Percentiles rank a stretch among this genome's conserved stretches.
These are phyloP conservation scores for Dendrostoma leiphaemia DNA, from an alignment of 2,329 filamentous ascomycete species.

Conservation along the genomic window DNA sequence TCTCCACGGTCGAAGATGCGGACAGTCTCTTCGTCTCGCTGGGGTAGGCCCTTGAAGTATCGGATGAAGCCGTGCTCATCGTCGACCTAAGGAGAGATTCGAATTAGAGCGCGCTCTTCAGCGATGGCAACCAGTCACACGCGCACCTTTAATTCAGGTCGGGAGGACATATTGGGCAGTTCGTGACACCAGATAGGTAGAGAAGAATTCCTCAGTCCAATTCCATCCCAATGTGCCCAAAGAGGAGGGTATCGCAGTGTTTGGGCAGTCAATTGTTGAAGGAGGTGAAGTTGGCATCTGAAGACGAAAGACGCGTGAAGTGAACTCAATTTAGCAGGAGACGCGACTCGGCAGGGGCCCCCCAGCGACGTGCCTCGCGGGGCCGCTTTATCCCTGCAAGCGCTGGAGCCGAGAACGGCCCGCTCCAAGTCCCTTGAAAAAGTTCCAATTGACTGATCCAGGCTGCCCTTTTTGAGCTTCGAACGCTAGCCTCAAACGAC, in stretches of 20 bases:
- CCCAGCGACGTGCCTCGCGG: background rate
- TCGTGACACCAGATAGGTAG: background rate
- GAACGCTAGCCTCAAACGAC: too few relatives aligned
- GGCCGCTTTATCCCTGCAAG: too few relatives aligned
- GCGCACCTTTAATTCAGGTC: slow-evolving; percentile 68
- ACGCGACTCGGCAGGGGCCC: slow-evolving; percentile 3
- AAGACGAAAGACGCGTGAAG: slow-evolving; percentile 3
- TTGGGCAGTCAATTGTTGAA: too few relatives aligned
- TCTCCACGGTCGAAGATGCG: slow-evolving; percentile 93
- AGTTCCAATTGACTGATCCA: slow-evolving; percentile 12
- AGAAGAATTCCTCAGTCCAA: background rate
- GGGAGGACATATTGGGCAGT: slow-evolving; percentile 59
- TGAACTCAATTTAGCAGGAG: slow-evolving; percentile 2
- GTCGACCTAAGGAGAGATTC: slow-evolving; percentile 63
- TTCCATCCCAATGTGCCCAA: slow-evolving; percentile 1
- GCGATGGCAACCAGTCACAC: slow-evolving; percentile 6
- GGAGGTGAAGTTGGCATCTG: too few relatives aligned
- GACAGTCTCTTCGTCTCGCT: slow-evolving; percentile 70
- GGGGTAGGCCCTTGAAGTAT: slow-evolving; percentile 85
- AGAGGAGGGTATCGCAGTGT: too few relatives aligned
- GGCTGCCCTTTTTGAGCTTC: too few relatives aligned
- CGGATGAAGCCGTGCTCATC: slow-evolving; percentile 97
- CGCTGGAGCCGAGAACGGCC: background rate
- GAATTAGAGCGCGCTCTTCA: slow-evolving; percentile 15
- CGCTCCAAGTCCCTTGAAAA: slow-evolving; percentile 4